phyloP scores from a whole-genome alignment of 805 yeast species.

The Metschnikowia cubensis region DNA sequence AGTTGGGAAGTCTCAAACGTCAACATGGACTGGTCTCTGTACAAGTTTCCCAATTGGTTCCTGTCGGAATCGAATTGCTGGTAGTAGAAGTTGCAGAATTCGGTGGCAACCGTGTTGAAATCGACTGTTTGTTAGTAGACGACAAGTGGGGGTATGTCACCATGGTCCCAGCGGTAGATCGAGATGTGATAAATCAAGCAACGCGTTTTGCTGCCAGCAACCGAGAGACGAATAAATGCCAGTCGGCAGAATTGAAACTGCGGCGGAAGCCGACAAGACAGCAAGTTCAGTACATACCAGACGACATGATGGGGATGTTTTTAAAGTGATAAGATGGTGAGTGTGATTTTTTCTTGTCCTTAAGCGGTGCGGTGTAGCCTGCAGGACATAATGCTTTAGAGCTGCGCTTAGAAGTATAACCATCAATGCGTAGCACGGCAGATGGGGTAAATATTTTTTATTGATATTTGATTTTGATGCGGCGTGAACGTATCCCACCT shows the following conservation, averaged over 20 bases:
- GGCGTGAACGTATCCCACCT: too few relatives aligned
- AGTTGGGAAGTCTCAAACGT: slow-evolving; percentile 92
- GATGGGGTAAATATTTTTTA: background rate
- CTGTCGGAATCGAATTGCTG: slow-evolving; percentile 93
- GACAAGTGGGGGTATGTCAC: background rate
- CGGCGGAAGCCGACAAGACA: background rate
- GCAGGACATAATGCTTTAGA: background rate
- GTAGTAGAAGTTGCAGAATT: slow-evolving; percentile 93
- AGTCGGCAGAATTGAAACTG: background rate
- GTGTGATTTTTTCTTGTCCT: background rate
- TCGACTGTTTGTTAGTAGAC: slow-evolving; percentile 29
- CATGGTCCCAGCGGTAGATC: background rate
- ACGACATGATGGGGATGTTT: background rate
- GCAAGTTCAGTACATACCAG: background rate
- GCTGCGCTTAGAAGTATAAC: background rate
- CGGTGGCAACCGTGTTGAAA: slow-evolving; percentile 52
- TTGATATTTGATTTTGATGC: background rate
- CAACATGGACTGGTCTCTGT: slow-evolving; percentile 96
- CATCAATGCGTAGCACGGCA: background rate
- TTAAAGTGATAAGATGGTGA: background rate
- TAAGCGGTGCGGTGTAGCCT: background rate
- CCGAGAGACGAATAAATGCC: background rate
- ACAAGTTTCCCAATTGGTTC: slow-evolving; percentile 84
- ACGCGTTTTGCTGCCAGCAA: background rate
- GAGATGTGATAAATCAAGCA: background rate